Percentiles rank a stretch among this genome's conserved stretches.
phyloP scores from a whole-genome alignment of 1,139 yeast genomes.

The Yarrowia galli region DNA sequence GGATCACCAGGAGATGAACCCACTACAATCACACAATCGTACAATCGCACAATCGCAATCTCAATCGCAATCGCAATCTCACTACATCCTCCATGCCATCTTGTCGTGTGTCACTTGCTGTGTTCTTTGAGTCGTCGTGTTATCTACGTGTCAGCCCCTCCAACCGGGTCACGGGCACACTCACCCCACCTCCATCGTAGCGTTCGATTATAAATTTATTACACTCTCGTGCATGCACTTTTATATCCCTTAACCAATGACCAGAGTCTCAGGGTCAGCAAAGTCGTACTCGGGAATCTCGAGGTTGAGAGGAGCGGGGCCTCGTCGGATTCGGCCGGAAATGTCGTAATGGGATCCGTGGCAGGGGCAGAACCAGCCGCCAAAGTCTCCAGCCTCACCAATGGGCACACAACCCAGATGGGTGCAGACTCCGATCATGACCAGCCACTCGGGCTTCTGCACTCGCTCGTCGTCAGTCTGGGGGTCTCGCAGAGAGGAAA shows the following conservation, averaged over 20 bases:
- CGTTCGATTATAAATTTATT: constrained; percentile 37
- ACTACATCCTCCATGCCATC: too few species aligned
- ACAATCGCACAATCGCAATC: too few species aligned
- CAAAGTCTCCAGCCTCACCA: constrained; percentile 99
- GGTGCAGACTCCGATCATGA: constrained; percentile 99
- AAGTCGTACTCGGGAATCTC: constrained; percentile 94
- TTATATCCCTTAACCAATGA: constrained; percentile 66
- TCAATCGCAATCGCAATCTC: too few species aligned
- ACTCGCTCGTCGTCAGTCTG: constrained; percentile 93
- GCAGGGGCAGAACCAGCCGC: constrained; percentile 99
- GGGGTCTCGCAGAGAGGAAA: constrained; percentile 87
- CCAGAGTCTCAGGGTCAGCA: constrained; percentile 75
- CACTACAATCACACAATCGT: too few species aligned
- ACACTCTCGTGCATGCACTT: constrained; percentile 35
- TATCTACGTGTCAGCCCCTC: constrained; percentile 2
- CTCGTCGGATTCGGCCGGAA: constrained; percentile 99
- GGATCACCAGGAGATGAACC: too few species aligned
- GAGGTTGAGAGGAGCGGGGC: constrained; percentile 99
- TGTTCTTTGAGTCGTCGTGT: neutral
- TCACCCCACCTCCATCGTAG: too few species aligned
- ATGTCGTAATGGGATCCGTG: constrained; percentile 99
- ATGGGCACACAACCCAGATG: constrained; percentile 99
- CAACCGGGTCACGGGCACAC: too few species aligned
- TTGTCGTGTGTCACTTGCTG: neutral
- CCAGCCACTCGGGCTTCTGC: constrained; percentile 96